Base-by-base conservation (phyloP, 129 eudicot species). In the Flaveria trinervia region DNA sequence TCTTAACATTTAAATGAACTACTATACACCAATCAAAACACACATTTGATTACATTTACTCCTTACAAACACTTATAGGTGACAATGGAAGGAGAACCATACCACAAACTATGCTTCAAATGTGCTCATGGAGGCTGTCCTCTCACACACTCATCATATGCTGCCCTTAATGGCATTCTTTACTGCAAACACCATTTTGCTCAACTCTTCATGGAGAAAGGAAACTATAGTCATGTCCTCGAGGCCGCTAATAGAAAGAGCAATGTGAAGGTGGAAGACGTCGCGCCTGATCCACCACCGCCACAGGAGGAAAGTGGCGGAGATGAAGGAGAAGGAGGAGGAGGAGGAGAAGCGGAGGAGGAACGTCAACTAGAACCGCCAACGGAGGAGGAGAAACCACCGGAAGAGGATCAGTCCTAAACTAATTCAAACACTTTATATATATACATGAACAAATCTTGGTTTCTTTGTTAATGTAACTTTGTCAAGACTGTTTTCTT, bases 51-150 rank as follows among this genome's bases (percentile, higher is more conserved):
- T 45, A 9, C 50, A 45, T 14, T 45, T 45, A 45, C 20, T 22
- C 28, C 62, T 13, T 3, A 51, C 7, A 8, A 56, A 17, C 28
- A 10, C 45, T 68, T 65, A 82, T 59, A 93, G 98, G 75, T 93
- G 70, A 84, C 80, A 1, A 85, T 93, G 96, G 98, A 93, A 81
- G 98, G 98, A 20, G 96, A 90, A 67, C 84, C 95, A 46, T 93
- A 72, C 85, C 98, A 93, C 78, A 93, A 90, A 70, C 70, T 85
- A 71, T 93, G 98, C 84, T 93, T 93, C 88, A 93, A 84, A 85
- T 93, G 98, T 84, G 98, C 98, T 36, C 95, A 88, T 80, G 98
- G 96, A 68, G 98, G 98, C 4, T 93, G 98, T 70, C 89, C 90
- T 18, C 96, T 93, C 16, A 93, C 98, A 56, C 98, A 93, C 79